Base-by-base conservation (phyloP, 768 basidiomycete genomes). In the Panaeolus cyanescens region DNA sequence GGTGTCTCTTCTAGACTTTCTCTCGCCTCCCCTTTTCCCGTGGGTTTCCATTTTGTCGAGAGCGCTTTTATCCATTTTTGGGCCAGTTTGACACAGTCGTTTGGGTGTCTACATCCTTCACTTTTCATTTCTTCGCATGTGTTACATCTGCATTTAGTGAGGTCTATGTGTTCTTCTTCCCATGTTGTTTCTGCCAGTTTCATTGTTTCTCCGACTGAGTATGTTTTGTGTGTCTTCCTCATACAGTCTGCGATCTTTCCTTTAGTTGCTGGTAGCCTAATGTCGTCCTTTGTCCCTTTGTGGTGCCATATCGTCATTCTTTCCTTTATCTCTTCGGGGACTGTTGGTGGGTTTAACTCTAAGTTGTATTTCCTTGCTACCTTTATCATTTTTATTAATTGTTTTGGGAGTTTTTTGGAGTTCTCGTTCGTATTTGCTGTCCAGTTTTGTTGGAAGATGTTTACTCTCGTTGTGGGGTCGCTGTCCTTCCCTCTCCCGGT, bases 291-390 rank as follows among this genome's bases (percentile, higher is more conserved):
- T 36, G 34, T 64, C 32, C 56, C 65, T 2, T 31, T 39, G 61
- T 76, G 75, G 55, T 67, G 64, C 73, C 71, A 76, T 5, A 74
- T 65, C 8, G 75, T 71, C 56, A 67, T 65, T n/a, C 64, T 5
- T 15, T 55, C 7, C 15, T 61, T 60, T 1, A 70, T 58, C 0
- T 69, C 57, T 30, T 59, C 34, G 2, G 62, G 31, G 22, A 71
- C 59, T 0, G 56, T 60, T 17, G 54, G 22, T 10, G 62, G 60
- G n/a, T 71, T 69, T 4, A 69, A 60, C 0, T 55, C 12, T 0
- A 70, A 13, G 0, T 64, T 58, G 20, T 65, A 65, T 55, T 71
- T 66, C 22, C 54, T 57, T 8, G 69, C 73, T 0, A 50, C 45
- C 32, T 56, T 59, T 0, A 70, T 8, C 59, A 73, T 62, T 3